Base-by-base conservation (phyloP, 257 asterid genomes). In the Primulina huaijiensis region DNA sequence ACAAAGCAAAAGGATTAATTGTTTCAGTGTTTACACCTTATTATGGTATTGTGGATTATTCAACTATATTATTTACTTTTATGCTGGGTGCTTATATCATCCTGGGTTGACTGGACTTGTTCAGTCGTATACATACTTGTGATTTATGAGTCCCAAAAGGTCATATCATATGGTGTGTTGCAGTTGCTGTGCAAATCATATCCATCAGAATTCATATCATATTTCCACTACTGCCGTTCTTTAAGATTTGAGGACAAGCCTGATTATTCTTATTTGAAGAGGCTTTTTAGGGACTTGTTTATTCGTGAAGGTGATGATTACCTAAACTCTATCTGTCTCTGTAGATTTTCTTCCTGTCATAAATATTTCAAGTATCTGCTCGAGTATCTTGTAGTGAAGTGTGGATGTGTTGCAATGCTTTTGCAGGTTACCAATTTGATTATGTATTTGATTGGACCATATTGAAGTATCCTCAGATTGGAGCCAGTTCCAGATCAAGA, bases 381-480 rank as follows among this genome's bases (percentile, higher is more conserved):
- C 1, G 20, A 50, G 57, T 5, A 17, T 16, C 20, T 50, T 50
- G 57, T 50, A 5, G 21, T 50, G 57, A 16, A 50, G 57, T 50
- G 8, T 50, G 21, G 57, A 17, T 50, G 57, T 2, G 8, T 25
- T 30, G 10, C 46, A 57, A 57, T 46, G 11, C 23, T 69, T 46
- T 40, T 66, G 64, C 83, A 84, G 89, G 86, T 64, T 84, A 84
- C 74, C 89, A 84, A 74, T 81, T 84, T 72, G 89, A 84, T 75
- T 84, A 81, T 72, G 86, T 84, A 29, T 84, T 84, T 69, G 88
- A 84, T 67, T 84, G 88, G 88, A 84, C 88, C 6, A 81, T 84
- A 61, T 61, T 84, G 78, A 84, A 84, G 78, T 79, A 81, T 77
- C 89, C 89, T 67, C 89, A 79, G 80, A 79, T 81, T 67, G 86